Evolutionary conservation across 1,284 basidiomycete genomes (phyloP), one percentile per base, ranked within the genome.

Genomic region (Pascua sp.): DNA sequence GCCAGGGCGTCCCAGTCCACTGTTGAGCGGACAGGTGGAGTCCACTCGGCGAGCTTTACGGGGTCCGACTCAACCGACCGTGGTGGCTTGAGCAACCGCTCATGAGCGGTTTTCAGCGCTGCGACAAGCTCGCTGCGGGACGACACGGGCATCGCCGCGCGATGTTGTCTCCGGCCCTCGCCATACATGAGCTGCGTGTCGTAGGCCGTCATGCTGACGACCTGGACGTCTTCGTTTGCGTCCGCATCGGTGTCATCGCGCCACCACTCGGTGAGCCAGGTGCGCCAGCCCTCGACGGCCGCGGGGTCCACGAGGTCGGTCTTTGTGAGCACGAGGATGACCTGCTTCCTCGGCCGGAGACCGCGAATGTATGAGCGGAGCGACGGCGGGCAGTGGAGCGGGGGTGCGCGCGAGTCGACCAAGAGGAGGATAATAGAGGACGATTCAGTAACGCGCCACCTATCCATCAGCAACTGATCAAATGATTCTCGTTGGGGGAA

Each of bases 381-480:
- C 0, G 80, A 81, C 0, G 81, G 78, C 0, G 83, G 83, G 53
- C 80, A 80, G 64, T 84, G 83, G 1, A 84, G 73, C 0, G 80
- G 82, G 0, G 91, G 91, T 70, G 90, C 93, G 37, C 91, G 86
- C 8, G 89, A 86, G 75, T 96, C 91, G 32, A 93, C 81, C 11
- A 95, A 83, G 51, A 94, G 82, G 53, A 94, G 84, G 11, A 95
- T 78, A 64, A 94, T 88, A 60, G 91, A 84, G 1, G 89, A 90
- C 38, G 90, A 85, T 73, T 93, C 91, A 7, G 85, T 85, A 9
- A 92, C 90, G 39, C 90, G 84, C 91, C 91, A 93, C 66, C 89
- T 90, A 63, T 7, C 37, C 61, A 48, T 24, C 55, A 46, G 38
- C 9, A 8, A 15, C 2, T 53, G 24, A 32, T 32, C 24, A 4